Conservation (phyloP, 2,329 filamentous ascomycete species). For the Colletotrichum sojae region DNA sequence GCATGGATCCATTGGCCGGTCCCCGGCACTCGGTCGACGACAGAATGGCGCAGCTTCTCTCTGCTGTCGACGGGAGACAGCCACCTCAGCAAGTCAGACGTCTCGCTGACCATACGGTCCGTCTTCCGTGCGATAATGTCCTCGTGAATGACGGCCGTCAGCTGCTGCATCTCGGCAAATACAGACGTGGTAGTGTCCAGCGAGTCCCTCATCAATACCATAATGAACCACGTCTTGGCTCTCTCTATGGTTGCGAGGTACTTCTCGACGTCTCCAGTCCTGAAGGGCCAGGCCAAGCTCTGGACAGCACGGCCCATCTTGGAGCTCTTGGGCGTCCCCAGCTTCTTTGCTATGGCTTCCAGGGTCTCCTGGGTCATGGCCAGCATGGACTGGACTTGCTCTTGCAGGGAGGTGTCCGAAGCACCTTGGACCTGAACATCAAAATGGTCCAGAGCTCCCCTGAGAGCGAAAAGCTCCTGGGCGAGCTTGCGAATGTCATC, state of each 20-base stretch:
- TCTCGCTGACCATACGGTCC: constrained; percentile 39
- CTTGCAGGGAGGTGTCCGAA: constrained; percentile 8
- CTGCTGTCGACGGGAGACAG: constrained; percentile 42
- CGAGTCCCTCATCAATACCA: constrained; percentile 45
- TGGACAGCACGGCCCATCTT: constrained; percentile 38
- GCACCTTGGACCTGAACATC: constrained; percentile 21
- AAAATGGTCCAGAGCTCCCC: constrained; percentile 44
- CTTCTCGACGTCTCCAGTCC: constrained; percentile 41
- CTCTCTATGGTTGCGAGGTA: constrained; percentile 43
- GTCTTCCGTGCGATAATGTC: constrained; percentile 42
- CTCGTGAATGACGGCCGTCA: constrained; percentile 42
- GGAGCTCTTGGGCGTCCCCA: constrained; percentile 37
- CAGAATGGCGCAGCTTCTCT: constrained; percentile 38
- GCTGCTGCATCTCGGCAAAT: constrained; percentile 43
- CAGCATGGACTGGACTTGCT: constrained; percentile 41
- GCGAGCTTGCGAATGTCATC: constrained; percentile 45
- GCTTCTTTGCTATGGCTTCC: constrained; percentile 38
- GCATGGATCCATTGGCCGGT: constrained; percentile 44
- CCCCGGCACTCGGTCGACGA: constrained; percentile 40
- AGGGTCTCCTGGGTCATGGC: constrained; percentile 44
- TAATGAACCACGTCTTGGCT: constrained; percentile 47
- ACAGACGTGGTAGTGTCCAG: constrained; percentile 41
- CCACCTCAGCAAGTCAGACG: constrained; percentile 41
- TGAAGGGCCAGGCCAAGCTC: constrained; percentile 43
- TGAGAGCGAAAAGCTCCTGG: constrained; percentile 46